phyloP scores from a whole-genome alignment of 73 alveolate genomes.

The Effrenium voratum region DNA sequence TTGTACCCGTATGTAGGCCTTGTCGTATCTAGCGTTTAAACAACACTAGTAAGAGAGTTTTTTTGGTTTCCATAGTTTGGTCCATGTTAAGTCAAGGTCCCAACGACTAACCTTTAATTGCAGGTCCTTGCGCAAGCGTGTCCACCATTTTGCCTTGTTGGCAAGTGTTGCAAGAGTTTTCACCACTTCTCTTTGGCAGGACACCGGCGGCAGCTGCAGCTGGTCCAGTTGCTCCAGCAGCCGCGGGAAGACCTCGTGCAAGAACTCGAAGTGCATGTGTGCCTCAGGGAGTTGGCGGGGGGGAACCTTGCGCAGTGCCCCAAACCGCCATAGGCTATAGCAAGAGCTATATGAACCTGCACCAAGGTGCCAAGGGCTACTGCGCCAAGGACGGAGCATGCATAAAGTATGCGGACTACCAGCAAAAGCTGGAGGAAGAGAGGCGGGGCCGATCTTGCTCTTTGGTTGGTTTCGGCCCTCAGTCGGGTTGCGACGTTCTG shows the following conservation, averaged over 20 bases:
- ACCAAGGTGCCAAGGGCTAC: conserved; percentile 49
- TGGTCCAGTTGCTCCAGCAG: conserved; percentile 21
- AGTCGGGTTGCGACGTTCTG: too few relatives aligned
- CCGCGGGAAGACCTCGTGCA: conserved; percentile 53
- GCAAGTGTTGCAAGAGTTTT: background rate
- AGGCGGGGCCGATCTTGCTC: too few relatives aligned
- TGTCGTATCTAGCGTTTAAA: background rate
- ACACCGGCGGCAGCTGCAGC: conserved; percentile 54
- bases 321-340: too few relatives aligned
- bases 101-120: background rate
- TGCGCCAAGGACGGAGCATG: conserved; percentile 33
- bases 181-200: background rate
- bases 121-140: background rate
- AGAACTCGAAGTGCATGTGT: conserved; percentile 22
- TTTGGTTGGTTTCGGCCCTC: too few relatives aligned
- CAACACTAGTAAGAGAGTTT: background rate
- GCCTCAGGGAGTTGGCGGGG: too few relatives aligned
- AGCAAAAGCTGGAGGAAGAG: background rate
- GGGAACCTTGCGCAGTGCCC: too few relatives aligned
- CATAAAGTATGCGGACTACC: background rate
- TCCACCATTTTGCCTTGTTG: background rate
- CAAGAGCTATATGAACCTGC: too few relatives aligned
- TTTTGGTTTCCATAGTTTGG: background rate
- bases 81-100: background rate
- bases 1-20: background rate